A percentile compares a stretch with the other conserved stretches of the same genome.
Conservation (phyloP, 495 filamentous ascomycete species). For the Cudoniella acicularis region DNA sequence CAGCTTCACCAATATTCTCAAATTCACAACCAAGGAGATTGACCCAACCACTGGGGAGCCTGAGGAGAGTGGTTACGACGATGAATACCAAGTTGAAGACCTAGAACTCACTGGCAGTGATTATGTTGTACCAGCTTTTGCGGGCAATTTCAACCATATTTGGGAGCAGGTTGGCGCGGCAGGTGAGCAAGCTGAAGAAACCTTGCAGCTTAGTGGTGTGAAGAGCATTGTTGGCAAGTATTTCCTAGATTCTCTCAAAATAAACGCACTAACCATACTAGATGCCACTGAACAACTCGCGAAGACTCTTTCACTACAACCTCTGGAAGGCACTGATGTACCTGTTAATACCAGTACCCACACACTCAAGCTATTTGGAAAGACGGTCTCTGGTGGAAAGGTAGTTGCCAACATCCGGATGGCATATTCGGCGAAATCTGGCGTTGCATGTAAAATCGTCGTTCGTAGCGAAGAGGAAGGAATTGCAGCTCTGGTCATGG, state of each 20-base stretch:
- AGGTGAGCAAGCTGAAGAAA: constrained; percentile 88
- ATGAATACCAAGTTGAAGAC: constrained; percentile 96
- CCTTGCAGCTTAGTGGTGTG: constrained; percentile 79
- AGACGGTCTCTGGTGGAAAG: constrained; percentile 86
- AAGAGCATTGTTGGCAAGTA: constrained; percentile 89
- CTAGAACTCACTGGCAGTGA: constrained; percentile 89
- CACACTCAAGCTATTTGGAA: constrained; percentile 92
- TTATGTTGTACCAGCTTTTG: constrained; percentile 89
- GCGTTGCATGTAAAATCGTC: constrained; percentile 91
- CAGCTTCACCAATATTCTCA: constrained; percentile 87
- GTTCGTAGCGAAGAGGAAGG: constrained; percentile 90
- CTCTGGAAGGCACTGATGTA: constrained; percentile 89
- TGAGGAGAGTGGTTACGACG: constrained; percentile 89
- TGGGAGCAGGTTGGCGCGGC: constrained; percentile 91
- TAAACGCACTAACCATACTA: constrained; percentile 44
- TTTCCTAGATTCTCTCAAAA: constrained; percentile 4
- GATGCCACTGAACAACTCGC: constrained; percentile 92
- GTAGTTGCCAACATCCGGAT: constrained; percentile 87
- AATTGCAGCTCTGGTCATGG: constrained; percentile 79
- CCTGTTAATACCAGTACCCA: constrained; percentile 84
- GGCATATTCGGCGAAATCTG: constrained; percentile 88
- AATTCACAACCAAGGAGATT: constrained; percentile 97
- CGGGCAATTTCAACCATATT: constrained; percentile 91
- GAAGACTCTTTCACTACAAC: constrained; percentile 83
- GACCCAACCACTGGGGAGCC: constrained; percentile 92